Evolutionary conservation across 495 filamentous ascomycete genomes (phyloP).

Genomic region (Penicillium paradoxum): DNA sequence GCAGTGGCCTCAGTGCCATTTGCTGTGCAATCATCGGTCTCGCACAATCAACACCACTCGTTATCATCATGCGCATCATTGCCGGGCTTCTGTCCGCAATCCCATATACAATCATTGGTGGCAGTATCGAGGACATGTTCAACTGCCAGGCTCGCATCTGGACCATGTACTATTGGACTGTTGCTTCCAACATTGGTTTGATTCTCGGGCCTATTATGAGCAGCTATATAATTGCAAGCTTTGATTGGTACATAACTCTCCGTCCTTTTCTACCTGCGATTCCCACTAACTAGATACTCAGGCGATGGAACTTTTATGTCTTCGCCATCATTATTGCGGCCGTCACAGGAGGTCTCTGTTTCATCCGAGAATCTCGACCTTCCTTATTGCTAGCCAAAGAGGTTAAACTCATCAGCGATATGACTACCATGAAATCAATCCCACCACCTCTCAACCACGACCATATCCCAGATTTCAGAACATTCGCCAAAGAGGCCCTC

Average conservation of each 20-base stretch:
- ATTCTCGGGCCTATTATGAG: constrained; percentile 41
- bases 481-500: constrained; percentile 38
- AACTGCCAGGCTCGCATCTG: constrained; percentile 39
- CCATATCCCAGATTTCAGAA: constrained; percentile 31
- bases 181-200: constrained; percentile 36
- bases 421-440: constrained; percentile 17
- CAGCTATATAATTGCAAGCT: constrained; percentile 29
- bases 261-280: constrained; percentile 25
- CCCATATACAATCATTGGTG: constrained; percentile 46
- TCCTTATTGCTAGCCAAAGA: constrained; percentile 35
- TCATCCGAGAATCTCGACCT: constrained; percentile 42
- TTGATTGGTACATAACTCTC: constrained; percentile 34
- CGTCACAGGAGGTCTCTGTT: constrained; percentile 27
- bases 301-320: constrained; percentile 44
- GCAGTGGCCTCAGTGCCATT: constrained; percentile 37
- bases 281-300: constrained; percentile 4
- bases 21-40: constrained; percentile 41
- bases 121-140: constrained; percentile 51
- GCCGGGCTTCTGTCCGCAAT: constrained; percentile 47
- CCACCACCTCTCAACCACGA: constrained; percentile 39
- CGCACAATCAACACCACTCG: constrained; percentile 29
- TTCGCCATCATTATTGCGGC: constrained; percentile 37
- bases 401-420: constrained; percentile 22
- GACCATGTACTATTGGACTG: constrained; percentile 41
- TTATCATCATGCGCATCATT: constrained; percentile 41